A percentile compares a stretch with the other conserved stretches of the same genome.
Evolutionary conservation across 305 asterid species (phyloP).

Genomic region (Fraxinus angustifolia): DNA sequence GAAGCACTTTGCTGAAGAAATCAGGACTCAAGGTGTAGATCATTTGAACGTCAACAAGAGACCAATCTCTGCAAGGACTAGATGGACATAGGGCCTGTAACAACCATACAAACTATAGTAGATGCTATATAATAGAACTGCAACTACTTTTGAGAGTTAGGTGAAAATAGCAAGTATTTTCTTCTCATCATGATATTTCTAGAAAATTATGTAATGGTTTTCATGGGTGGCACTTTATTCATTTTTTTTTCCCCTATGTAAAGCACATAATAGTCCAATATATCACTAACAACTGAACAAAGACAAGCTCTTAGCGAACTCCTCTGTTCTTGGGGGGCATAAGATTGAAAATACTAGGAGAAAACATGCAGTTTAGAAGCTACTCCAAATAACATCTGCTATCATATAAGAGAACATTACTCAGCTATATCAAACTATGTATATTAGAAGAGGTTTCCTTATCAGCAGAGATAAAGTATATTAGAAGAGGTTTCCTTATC

Average conservation of each 20-base stretch:
- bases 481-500: not conserved
- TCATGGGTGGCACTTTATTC: not conserved
- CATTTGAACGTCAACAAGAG: slow-evolving; percentile 35
- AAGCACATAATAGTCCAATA: not conserved
- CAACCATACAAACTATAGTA: not conserved
- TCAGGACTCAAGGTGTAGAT: slow-evolving; percentile 18
- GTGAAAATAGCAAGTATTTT: slow-evolving; percentile 3
- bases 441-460: not conserved
- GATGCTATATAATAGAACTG: not conserved
- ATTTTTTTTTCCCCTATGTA: not conserved
- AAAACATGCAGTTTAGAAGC: not conserved
- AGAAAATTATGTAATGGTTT: slow-evolving; percentile 14
- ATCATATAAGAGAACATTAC: not conserved
- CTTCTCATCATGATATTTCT: slow-evolving; percentile 8
- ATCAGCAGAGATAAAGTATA: not conserved
- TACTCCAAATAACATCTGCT: not conserved
- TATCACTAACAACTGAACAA: not conserved
- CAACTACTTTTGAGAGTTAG: not conserved
- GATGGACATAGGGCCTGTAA: slow-evolving; percentile 30
- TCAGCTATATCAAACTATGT: not conserved
- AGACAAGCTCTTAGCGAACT: not conserved
- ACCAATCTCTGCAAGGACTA: slow-evolving; percentile 54
- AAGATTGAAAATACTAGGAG: not conserved
- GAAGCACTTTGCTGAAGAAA: slow-evolving; percentile 5
- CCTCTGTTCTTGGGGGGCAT: not conserved